Evolutionary conservation across 1,284 basidiomycete genomes (phyloP), one percentile per base, ranked within the genome.

Genomic region (Apiotrichum porosum): DNA sequence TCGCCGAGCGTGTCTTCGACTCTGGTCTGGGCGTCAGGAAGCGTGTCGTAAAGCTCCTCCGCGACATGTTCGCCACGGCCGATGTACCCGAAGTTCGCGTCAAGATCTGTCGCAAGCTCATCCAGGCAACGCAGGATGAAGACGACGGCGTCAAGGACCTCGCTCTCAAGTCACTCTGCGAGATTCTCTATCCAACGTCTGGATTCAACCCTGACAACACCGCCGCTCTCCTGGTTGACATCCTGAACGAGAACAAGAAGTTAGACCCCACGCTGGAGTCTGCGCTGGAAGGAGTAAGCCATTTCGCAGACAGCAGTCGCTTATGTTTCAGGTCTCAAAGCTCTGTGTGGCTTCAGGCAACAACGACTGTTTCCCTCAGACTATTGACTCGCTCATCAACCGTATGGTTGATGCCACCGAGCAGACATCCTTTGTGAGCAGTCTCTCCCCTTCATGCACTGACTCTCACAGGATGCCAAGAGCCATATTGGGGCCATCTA

Each of bases 111-210:
- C 83, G 81, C 2, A 83, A 83, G 44, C 80, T 98, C n/a, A 82
- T 93, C 3, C 55, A 66, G 14, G 77, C 85, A 81, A 90, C 21
- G 75, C 71, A 85, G 36, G 95, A 98, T 62, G 90, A 95, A 66
- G 95, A 98, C 65, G 89, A 92, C 43, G 81, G 82, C 1, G 85
- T 98, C 58, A 92, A 88, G 77, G 90, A 95, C 47, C 78, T 97
- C 9, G 90, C 94, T 0, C 77, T 88, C 56, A 89, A 88, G 64
- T 84, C 88, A 0, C 73, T 97, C 33, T 86, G 90, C 54, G 91
- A 97, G 52, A 75, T 97, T 9, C 91, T 93, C 86, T 94, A 95
- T 35, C 59, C 67, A 5, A 31, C 53, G 3, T 24, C 33, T 5
- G 28, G 15, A 19, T 39, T 47, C n/a, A 33, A 31, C 4, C 51